Evolutionary conservation across 805 yeast genomes (phyloP), one percentile per base, ranked within the genome.

Genomic region (Sugiyamaella qingdaonensis): DNA sequence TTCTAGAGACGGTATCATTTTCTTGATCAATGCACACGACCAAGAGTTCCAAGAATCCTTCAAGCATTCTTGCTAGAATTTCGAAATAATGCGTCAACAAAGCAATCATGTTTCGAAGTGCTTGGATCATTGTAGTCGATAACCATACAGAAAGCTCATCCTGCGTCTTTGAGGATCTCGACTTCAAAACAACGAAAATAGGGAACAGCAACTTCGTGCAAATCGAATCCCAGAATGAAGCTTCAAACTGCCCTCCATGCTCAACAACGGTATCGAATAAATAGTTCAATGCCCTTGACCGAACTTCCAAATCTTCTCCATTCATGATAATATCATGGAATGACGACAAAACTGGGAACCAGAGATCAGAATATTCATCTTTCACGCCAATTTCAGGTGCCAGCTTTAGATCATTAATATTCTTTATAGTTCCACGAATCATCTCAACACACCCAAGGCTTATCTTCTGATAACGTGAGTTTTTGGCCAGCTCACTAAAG

Each of bases 61-160:
- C 87, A 49, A 92, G 74, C 79, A 87, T 81, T 41, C 80, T 76
- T 60, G 84, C 84, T 64, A 94, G 78, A 2, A 84, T 78, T 41
- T 80, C 87, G 67, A 91, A 94, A 69, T 87, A 92, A 58, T 84
- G 86, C 0, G 90, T 80, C 64, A 92, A 87, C 53, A 94, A 73
- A 0, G 87, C 84, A 61, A 92, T 84, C 84, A 90, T 80, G 63
- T 88, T 88, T 67, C 95, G 82, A 65, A 95, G 74, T 0, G 98
- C 98, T 69, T 94, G 99, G 58, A 95, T 90, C 69, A 94, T 78
- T 0, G 99, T 94, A 0, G 99, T 91, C 0, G 97, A 89, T 46
- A 94, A 73, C 99, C 99, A 94, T 11, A 95, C 95, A 46, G 96
- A 88, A 60, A 89, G 69, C 56, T 87, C 95, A 67, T 92, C 99